A percentile compares a stretch with the other conserved stretches of the same genome.
Conservation (phyloP, 73 alveolate genomes). For the Symbiodinium pilosum region DNA sequence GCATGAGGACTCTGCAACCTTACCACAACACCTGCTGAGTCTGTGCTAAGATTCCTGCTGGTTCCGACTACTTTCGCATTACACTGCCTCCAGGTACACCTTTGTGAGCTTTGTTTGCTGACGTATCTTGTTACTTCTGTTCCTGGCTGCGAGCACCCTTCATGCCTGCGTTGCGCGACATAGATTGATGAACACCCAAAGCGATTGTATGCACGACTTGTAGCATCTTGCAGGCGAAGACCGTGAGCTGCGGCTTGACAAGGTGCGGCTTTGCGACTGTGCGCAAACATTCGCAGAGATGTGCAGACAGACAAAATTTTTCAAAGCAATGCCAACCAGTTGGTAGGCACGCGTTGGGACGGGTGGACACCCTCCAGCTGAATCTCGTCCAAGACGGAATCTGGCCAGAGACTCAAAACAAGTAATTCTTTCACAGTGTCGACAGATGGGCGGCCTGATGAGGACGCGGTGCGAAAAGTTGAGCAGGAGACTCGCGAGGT, state of each 20-base stretch:
- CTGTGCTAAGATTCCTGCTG: neutral
- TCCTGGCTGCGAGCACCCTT: no score
- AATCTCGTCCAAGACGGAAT: neutral
- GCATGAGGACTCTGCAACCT: neutral
- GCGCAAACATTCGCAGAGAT: no score
- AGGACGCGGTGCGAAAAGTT: slow-evolving; percentile 64
- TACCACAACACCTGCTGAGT: neutral
- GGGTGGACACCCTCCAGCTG: neutral
- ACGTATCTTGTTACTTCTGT: no score
- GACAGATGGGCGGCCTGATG: neutral
- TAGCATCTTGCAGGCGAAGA: neutral
- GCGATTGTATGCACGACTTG: neutral
- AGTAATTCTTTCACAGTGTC: no score
- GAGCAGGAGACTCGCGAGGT: slow-evolving; percentile 87
- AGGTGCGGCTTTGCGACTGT: no score
- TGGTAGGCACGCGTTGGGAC: neutral
- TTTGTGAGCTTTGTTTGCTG: no score
- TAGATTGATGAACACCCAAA: neutral
- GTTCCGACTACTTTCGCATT: neutral
- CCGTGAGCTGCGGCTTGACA: neutral
- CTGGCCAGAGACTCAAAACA: neutral
- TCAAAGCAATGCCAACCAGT: neutral
- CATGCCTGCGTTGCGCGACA: no score
- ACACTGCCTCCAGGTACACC: neutral
- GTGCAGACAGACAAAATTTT: no score